Conservation (phyloP, 441 rosid species). For the Eruca vesicaria region DNA sequence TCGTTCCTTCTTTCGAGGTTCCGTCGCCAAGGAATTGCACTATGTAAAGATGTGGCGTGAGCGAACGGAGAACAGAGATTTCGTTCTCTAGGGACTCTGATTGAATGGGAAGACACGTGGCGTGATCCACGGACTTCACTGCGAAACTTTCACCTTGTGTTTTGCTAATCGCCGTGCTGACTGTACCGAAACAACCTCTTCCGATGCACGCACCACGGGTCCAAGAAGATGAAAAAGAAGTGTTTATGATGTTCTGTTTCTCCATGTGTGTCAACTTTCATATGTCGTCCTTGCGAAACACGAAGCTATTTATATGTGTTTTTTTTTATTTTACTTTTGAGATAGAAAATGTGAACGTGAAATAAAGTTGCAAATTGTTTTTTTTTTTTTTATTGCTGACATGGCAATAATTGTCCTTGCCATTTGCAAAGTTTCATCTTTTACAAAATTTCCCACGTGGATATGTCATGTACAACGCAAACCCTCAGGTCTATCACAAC, state of each 20-base stretch:
- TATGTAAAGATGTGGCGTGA: constrained; percentile 38
- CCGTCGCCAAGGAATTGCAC: constrained; percentile 49
- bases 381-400: constrained; percentile 14
- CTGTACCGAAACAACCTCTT: constrained; percentile 48
- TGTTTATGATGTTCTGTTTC: constrained; percentile 25
- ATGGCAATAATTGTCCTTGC: constrained; percentile 25
- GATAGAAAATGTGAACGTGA: constrained; percentile 17
- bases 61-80: constrained; percentile 42
- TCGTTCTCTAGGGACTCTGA: constrained; percentile 45
- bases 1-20: constrained; percentile 32
- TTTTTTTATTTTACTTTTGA: background rate
- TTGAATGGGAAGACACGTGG: constrained; percentile 34
- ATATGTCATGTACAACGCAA: constrained; percentile 30
- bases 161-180: constrained; percentile 35
- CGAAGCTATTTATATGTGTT: constrained; percentile 23
- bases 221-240: constrained; percentile 38
- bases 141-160: constrained; percentile 41
- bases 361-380: constrained; percentile 30
- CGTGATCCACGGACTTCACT: constrained; percentile 46
- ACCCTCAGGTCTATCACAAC: constrained; percentile 18
- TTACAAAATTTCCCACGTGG: constrained; percentile 24
- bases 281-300: background rate
- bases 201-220: constrained; percentile 48
- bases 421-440: constrained; percentile 17
- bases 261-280: constrained; percentile 29